Conservation (phyloP, 176 grass and related monocot genomes). For the maize (Zea mays) region Zm-B73-REFERENCE-NAM-5.0 NC_050096.1:6484001-6484500, state of each 20-base stretch:
- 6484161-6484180: conserved; percentile 28
- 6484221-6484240: neutral
- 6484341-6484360: no score
- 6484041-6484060: neutral
- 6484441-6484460: no score
- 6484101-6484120: conserved; percentile 5
- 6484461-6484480: no score
- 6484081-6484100: conserved; percentile 1
- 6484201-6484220: neutral
- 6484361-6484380: no score
- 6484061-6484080: conserved; percentile 6
- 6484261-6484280: no score
- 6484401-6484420: no score
- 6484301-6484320: no score
- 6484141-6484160: neutral
- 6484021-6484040: neutral
- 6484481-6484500: no score
- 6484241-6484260: neutral
- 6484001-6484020: neutral
- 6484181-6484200: conserved; percentile 14
- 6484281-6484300: no score
- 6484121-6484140: conserved; percentile 9
- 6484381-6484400: no score
- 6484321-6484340: no score
- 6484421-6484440: no score